These are phyloP conservation scores for Aspergillus awamori DNA, from an alignment of 2,329 filamentous ascomycete species.

Conservation along the genomic window DNA sequence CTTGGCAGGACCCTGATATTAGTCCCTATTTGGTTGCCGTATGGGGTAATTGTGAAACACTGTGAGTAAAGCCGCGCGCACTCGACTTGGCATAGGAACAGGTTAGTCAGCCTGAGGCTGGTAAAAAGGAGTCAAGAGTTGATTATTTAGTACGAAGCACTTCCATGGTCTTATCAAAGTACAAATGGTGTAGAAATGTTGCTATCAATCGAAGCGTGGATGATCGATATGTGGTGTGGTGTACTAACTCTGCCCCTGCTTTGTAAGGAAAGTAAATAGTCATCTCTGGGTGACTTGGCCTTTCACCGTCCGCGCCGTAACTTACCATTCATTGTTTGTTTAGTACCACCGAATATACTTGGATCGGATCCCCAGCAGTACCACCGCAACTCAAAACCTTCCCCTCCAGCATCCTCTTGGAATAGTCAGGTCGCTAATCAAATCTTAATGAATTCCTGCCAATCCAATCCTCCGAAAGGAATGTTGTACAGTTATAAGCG, in stretches of 20 bases:
- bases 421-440: neutral
- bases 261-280: too few species aligned
- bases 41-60: slow-evolving; percentile 6
- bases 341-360: neutral
- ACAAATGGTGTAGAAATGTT: neutral
- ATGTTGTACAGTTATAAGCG: slow-evolving; percentile 11
- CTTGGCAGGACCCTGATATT: slow-evolving; percentile 6
- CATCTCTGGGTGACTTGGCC: neutral
- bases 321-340: neutral
- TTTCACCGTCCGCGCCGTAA: neutral
- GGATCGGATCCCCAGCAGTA: neutral
- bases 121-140: neutral
- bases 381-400: neutral
- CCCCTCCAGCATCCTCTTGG: neutral
- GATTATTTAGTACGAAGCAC: too few species aligned
- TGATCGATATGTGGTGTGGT: neutral
- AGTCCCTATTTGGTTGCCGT: neutral
- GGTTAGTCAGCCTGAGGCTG: neutral
- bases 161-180: too few species aligned
- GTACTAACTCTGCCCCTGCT: neutral
- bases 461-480: slow-evolving; percentile 1
- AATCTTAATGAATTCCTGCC: slow-evolving; percentile 6
- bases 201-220: neutral
- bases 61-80: slow-evolving; percentile 1
- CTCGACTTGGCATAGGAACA: neutral